Evolutionary conservation across 2,329 filamentous ascomycete species (phyloP).

Genomic region (Ascochyta lentis): DNA sequence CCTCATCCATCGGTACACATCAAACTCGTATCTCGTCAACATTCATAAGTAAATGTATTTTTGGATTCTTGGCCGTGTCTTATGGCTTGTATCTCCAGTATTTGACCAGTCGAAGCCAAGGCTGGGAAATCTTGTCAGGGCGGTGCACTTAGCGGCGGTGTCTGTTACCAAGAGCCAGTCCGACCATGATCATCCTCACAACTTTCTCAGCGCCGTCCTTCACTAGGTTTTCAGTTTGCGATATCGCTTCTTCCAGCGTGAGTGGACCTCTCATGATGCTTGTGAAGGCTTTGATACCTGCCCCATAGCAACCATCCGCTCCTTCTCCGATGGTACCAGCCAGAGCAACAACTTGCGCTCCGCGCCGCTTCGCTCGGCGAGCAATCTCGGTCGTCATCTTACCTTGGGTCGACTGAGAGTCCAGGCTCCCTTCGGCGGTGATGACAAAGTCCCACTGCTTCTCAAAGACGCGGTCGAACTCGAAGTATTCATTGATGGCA

Average conservation of each 20-base stretch:
- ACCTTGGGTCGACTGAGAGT: slow-evolving; percentile 59
- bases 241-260: slow-evolving; percentile 45
- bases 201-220: slow-evolving; percentile 48
- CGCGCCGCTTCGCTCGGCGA: slow-evolving; percentile 54
- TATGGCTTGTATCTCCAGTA: neutral
- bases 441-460: slow-evolving; percentile 58
- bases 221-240: slow-evolving; percentile 43
- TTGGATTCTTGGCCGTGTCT: neutral
- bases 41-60: neutral
- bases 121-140: slow-evolving; percentile 3
- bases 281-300: slow-evolving; percentile 47
- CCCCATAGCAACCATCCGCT: slow-evolving; percentile 35
- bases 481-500: slow-evolving; percentile 60
- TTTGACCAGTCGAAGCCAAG: neutral
- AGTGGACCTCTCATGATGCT: slow-evolving; percentile 45
- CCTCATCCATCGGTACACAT: too few relatives aligned
- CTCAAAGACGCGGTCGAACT: slow-evolving; percentile 55
- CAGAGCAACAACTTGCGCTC: slow-evolving; percentile 55
- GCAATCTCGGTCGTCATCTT: slow-evolving; percentile 63
- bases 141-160: slow-evolving; percentile 14
- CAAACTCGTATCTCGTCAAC: neutral
- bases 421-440: slow-evolving; percentile 61
- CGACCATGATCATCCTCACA: slow-evolving; percentile 48
- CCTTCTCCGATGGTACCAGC: slow-evolving; percentile 41
- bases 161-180: slow-evolving; percentile 33